Base-by-base conservation (phyloP, 495 filamentous ascomycete genomes). In the Bathelium albidoporum region DNA sequence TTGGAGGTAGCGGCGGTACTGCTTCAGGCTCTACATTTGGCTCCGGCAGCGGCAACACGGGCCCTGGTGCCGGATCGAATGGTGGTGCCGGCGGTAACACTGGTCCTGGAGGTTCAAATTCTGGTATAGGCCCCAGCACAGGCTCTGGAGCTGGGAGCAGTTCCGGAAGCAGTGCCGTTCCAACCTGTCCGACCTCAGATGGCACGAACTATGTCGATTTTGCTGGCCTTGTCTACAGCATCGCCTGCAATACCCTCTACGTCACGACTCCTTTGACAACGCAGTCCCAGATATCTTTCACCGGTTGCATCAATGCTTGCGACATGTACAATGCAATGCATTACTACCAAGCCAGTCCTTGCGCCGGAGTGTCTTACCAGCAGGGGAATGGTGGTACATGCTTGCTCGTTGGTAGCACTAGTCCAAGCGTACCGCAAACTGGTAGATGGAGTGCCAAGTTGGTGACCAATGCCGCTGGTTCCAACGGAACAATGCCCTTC, bases 311-410 rank as follows among this genome's bases (percentile, higher is more conserved):
- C 28, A 26, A 62, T 9, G 61, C 67, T 10, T 69, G 67, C 62
- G 67, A 69, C 41, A 64, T 66, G 67, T 66, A 66, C 59, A 69
- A 67, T 53, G 29, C 43, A 28, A 53, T 66, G 61, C 41, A 58
- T 9, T 66, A 62, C 62, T 58, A 59, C 34, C 41, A 22, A n/a
- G 61, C 62, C 3, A 61, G 45, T 31, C 43, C 55, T 31, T 69
- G 67, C 52, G 22, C 59, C 32, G 67, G 64, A 14, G 55, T 67
- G 24, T 55, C 49, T 2, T 55, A 55, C 24, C 12, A 28, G 16
- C 2, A 26, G 20, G 24, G 22, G 5, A 55, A 26, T 29, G 49
- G 49, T 10, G 49, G 49, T 20, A 55, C 49, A 28, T 55, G 49
- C 49, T 16, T 55, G 49, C 29, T 55, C 9, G 49, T 55, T 28